Percentiles rank a stretch among this genome's conserved stretches.
Conservation (phyloP, 148 eudicot genomes). For the Chenopodium suecicum region DNA sequence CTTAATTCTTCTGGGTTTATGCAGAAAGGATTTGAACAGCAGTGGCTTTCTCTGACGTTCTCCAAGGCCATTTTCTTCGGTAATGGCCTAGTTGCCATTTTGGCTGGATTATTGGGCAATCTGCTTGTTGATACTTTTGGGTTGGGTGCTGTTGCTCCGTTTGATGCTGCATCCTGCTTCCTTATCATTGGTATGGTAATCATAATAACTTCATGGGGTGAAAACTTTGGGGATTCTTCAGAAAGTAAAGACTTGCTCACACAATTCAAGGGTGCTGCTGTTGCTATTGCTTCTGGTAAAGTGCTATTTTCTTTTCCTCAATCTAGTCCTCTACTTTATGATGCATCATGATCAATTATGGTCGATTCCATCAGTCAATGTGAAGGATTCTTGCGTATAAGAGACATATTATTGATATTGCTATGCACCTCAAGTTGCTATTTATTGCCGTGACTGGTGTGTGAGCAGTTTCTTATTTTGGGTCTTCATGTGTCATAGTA, state of each 20-base stretch:
- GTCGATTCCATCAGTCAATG: not conserved
- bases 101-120: slow-evolving; percentile 88
- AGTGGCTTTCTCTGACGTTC: slow-evolving; percentile 94
- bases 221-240: slow-evolving; percentile 93
- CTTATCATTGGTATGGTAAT: slow-evolving; percentile 89
- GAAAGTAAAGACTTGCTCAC: slow-evolving; percentile 91
- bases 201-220: slow-evolving; percentile 82
- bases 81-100: slow-evolving; percentile 88
- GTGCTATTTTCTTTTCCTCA: not conserved
- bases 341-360: not conserved
- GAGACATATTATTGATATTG: not conserved
- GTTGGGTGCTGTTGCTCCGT: slow-evolving; percentile 94
- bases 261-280: slow-evolving; percentile 87
- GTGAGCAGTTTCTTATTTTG: not conserved
- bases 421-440: not conserved
- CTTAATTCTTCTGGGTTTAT: slow-evolving; percentile 9
- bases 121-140: slow-evolving; percentile 65
- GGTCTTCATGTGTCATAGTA: not conserved
- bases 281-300: slow-evolving; percentile 96
- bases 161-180: slow-evolving; percentile 93
- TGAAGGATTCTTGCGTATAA: not conserved
- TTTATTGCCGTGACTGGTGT: not conserved
- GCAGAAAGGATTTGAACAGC: slow-evolving; percentile 89
- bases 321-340: not conserved
- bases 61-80: slow-evolving; percentile 98